Evolutionary conservation across 2,329 filamentous ascomycete genomes (phyloP), one percentile per base, ranked within the genome.

Genomic region (Colletotrichum viniferum): DNA sequence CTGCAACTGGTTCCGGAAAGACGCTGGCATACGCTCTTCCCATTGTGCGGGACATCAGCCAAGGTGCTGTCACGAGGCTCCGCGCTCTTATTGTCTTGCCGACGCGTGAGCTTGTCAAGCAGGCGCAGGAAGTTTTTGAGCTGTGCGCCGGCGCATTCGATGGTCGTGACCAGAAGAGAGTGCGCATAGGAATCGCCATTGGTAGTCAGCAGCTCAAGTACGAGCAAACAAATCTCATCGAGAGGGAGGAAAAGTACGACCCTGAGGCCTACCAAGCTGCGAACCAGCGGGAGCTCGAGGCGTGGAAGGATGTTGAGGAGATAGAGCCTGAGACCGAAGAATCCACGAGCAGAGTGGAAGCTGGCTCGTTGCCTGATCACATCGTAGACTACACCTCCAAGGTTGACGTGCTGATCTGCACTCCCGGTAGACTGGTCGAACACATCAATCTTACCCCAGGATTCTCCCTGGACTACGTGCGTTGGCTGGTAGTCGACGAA

Each of bases 1-100:
- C 97, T 0, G 94, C 96, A 2, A 99, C 97, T 0, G 97, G 97
- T 10, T 98, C 97, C 1, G 97, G 97, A 72, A 99, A 99, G 83
- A 99, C 97, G 0, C 84, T 99, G 18, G 94, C 96, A 1, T 99
- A 99, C 81, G 91, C 96, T 1, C 86, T 99, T 4, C 97, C 97
- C 0, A 92, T 99, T 74, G 90, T 98, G 5, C 92, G 95, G 61
- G 92, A 94, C 66, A 87, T 99, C 64, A 93, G 93, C 78, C 87
- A 90, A 36, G 89, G 90, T 16, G 86, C 86, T 26, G 88, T 92
- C 13, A 94, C 94, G 1, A 90, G 91, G 71, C 85, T 99, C 10
- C 91, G 94, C 52, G 96, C 93, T 1, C 84, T 99, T 1, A 92
- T 99, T 62, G 93, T 99, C 2, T 92, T 99, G 13, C 97, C 97